Evolutionary conservation across 2,329 filamentous ascomycete genomes (phyloP), one percentile per base, ranked within the genome.

Genomic region (Fusarium paranaense): DNA sequence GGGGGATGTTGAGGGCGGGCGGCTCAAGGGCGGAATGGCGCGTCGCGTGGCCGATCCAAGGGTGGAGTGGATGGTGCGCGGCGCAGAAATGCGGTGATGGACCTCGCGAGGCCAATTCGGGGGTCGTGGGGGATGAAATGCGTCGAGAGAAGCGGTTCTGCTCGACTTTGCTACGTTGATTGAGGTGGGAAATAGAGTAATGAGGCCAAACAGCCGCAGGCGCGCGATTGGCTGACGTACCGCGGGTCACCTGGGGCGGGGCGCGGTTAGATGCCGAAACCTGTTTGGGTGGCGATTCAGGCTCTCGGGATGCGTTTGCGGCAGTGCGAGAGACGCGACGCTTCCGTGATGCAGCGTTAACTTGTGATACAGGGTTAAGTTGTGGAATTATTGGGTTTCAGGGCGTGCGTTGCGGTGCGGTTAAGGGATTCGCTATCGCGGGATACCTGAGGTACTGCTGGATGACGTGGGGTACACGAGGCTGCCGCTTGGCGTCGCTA

Each of bases 131-230:
- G 67, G 74, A 71, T 71, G 74, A 73, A 59, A 71, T 70, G 64
- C 45, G 73, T 77, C 75, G 70, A 58, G 54, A 67, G 67, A 71
- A 62, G 60, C 54, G 63, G 70, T 64, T 25, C 45, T 50, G 45
- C 45, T 50, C 61, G 66, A 67, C 69, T 69, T 64, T 50, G 45
- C 45, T 50, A 60, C 76, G 75, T 56, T 73, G 73, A 70, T 75
- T 69, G 67, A 66, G 66, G 72, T 77, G 77, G 76, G 77, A 78
- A 73, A 67, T 66, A 70, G 69, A 74, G 64, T 58, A 64, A 63
- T 76, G 59, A 76, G 71, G 71, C 74, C 71, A 75, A 74, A 71
- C 70, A 64, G 58, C 67, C 67, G 68, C 71, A 59, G 66, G 58
- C 54, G 70, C 61, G 58, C 69, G 67, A 78, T 78, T 78, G 77